These are phyloP conservation scores for Yamadazyma sp. DNA, from an alignment of 805 yeast genomes.

Conservation along the genomic window DNA sequence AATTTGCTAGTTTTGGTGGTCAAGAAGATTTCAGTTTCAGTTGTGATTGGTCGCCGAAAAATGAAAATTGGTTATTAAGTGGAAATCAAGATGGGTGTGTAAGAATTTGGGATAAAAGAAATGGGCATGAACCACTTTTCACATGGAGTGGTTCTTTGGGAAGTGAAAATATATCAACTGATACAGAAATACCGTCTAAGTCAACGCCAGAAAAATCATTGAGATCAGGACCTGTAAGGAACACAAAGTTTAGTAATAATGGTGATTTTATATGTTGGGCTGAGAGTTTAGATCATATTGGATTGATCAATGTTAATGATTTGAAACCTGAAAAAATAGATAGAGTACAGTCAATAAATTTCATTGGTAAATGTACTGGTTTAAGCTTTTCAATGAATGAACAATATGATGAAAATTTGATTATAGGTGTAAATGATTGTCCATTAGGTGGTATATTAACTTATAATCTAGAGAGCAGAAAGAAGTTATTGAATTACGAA, in stretches of 20 bases:
- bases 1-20: conserved; percentile 27
- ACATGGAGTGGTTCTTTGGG: conserved; percentile 38
- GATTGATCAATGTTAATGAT: conserved; percentile 41
- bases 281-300: conserved; percentile 58
- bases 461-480: conserved; percentile 36
- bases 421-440: conserved; percentile 54
- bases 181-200: neutral
- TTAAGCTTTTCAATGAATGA: conserved; percentile 45
- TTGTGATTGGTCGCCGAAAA: conserved; percentile 53
- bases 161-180: no score
- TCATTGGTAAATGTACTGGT: conserved; percentile 60
- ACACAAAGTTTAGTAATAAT: conserved; percentile 45
- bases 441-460: conserved; percentile 57
- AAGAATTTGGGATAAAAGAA: conserved; percentile 50
- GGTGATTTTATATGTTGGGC: conserved; percentile 53
- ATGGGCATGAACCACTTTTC: conserved; percentile 19
- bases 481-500: conserved; percentile 40
- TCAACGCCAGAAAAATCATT: conserved; percentile 10
- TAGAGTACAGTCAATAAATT: conserved; percentile 46
- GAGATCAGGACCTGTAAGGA: conserved; percentile 50
- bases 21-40: conserved; percentile 58
- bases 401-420: conserved; percentile 43
- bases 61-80: conserved; percentile 45
- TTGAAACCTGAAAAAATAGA: conserved; percentile 15
- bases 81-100: conserved; percentile 64